A percentile compares a stretch with the other conserved stretches of the same genome.
Evolutionary conservation across 805 yeast genomes (phyloP).

Genomic region (Starmerella roubikii): DNA sequence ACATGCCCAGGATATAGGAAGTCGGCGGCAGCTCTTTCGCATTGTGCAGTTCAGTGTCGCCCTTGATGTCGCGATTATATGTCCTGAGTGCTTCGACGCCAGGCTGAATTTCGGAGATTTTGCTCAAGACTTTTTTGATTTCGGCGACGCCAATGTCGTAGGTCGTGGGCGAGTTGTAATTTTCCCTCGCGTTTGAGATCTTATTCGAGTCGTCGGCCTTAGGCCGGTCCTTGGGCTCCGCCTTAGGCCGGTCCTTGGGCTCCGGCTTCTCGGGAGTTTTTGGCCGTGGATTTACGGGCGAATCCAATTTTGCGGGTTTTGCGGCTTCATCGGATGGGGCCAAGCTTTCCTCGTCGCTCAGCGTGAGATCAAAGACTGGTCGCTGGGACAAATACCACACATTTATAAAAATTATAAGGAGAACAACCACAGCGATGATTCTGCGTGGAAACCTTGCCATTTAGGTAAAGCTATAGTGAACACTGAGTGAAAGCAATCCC

Average conservation of each 20-base stretch:
- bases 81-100: slow-evolving; percentile 30
- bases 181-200: background rate
- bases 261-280: no score
- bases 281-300: no score
- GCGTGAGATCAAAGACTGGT: no score
- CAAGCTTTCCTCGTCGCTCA: no score
- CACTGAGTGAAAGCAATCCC: no score
- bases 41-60: slow-evolving; percentile 23
- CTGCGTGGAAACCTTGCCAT: slow-evolving; percentile 9
- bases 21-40: slow-evolving; percentile 14
- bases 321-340: no score
- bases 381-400: slow-evolving; percentile 7
- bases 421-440: slow-evolving; percentile 8
- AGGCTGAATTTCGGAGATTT: slow-evolving; percentile 27
- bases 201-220: no score
- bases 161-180: background rate
- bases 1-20: slow-evolving; percentile 8
- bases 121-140: slow-evolving; percentile 4
- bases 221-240: no score
- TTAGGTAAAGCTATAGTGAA: no score
- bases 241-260: no score
- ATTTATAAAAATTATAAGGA: slow-evolving; percentile 10
- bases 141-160: slow-evolving; percentile 6
- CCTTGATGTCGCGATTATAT: slow-evolving; percentile 33
- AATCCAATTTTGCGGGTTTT: no score